phyloP scores from a whole-genome alignment of 2,329 filamentous ascomycete genomes.

The Cladosporium phlei region DNA sequence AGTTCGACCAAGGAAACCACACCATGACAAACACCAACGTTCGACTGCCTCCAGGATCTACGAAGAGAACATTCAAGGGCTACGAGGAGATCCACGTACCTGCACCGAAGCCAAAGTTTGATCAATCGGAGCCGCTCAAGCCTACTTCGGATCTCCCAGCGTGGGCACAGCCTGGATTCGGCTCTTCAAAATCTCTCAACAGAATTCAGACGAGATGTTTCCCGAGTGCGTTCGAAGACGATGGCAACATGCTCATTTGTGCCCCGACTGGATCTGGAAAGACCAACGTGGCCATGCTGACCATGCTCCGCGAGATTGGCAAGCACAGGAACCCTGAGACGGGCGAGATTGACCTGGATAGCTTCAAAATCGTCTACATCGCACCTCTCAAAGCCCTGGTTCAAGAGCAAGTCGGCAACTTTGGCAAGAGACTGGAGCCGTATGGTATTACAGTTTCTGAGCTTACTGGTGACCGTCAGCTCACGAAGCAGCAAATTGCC shows the following conservation, averaged over 20 bases:
- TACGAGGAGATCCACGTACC: constrained; percentile 99
- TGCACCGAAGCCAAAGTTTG: constrained; percentile 78
- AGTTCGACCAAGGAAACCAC: constrained; percentile 97
- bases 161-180: constrained; percentile 85
- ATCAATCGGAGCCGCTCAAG: constrained; percentile 71
- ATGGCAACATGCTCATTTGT: constrained; percentile 97
- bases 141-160: constrained; percentile 85
- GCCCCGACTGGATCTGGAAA: constrained; percentile 96
- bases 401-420: constrained; percentile 96
- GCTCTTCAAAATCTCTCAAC: constrained; percentile 80
- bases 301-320: constrained; percentile 92
- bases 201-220: constrained; percentile 94
- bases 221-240: constrained; percentile 82
- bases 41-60: constrained; percentile 86
- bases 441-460: constrained; percentile 94
- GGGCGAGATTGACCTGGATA: constrained; percentile 90
- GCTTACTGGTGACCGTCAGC: constrained; percentile 91
- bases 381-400: constrained; percentile 93
- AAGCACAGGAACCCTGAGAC: constrained; percentile 86
- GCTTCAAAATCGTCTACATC: constrained; percentile 96
- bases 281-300: constrained; percentile 96
- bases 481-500: constrained; percentile 96
- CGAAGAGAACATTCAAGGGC: constrained; percentile 91
- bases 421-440: constrained; percentile 81
- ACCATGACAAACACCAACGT: constrained; percentile 99